A percentile compares a stretch with the other conserved stretches of the same genome.
phyloP scores from a whole-genome alignment of 2,329 filamentous ascomycete species.

The Blastomyces gilchristii region DNA sequence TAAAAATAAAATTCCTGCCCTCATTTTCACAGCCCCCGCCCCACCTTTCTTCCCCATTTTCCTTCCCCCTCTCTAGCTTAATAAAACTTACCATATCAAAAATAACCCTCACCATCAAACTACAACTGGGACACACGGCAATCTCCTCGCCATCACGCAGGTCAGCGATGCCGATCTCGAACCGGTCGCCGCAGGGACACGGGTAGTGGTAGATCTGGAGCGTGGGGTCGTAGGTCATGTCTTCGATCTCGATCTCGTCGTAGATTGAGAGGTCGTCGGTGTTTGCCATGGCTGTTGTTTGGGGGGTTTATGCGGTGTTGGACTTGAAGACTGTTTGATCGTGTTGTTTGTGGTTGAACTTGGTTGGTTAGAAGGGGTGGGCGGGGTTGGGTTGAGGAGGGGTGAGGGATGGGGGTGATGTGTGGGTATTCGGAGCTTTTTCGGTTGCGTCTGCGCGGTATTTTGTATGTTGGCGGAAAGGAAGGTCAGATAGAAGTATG shows the following conservation, averaged over 20 bases:
- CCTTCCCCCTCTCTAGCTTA: not conserved
- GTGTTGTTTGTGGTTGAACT: not conserved
- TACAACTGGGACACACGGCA: conserved; percentile 95
- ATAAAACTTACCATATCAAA: conserved; percentile 61
- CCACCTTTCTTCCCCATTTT: too few relatives aligned
- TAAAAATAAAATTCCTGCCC: not conserved
- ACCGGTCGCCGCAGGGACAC: conserved; percentile 92
- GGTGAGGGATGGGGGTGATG: not conserved
- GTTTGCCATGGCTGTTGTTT: conserved; percentile 45
- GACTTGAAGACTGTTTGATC: not conserved
- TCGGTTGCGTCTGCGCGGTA: not conserved
- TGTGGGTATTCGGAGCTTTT: not conserved
- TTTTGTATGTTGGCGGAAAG: not conserved
- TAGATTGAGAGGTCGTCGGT: conserved; percentile 63
- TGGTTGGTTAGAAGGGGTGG: not conserved
- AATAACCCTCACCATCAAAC: conserved; percentile 90
- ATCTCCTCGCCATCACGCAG: conserved; percentile 84
- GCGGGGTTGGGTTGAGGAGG: not conserved
- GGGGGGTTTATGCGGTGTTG: not conserved
- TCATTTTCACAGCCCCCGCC: too few relatives aligned
- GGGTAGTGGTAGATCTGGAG: conserved; percentile 91
- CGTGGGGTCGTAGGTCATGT: conserved; percentile 80
- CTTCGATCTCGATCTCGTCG: conserved; percentile 97
- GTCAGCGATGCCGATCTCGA: conserved; percentile 79
- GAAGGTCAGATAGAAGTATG: too few relatives aligned